A percentile compares a stretch with the other conserved stretches of the same genome.
phyloP scores from a whole-genome alignment of 1,284 basidiomycete genomes.

The Microbotryomycetes sp. region DNA sequence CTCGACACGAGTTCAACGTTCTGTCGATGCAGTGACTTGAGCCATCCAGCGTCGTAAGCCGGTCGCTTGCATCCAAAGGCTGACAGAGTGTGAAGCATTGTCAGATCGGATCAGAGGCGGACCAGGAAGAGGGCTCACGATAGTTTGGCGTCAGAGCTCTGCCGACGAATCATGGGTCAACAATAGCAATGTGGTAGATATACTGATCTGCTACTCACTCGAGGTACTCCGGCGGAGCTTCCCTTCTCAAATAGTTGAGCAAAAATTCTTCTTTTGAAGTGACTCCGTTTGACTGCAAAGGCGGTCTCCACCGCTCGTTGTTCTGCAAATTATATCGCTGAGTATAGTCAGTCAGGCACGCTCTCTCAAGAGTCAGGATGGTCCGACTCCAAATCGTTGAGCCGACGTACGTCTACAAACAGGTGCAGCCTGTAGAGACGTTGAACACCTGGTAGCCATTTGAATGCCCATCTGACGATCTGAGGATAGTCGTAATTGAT shows the following conservation, averaged over 20 bases:
- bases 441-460: conserved; percentile 49
- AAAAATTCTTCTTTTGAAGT: too few relatives aligned
- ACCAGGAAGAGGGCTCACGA: conserved; percentile 42
- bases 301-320: too few relatives aligned
- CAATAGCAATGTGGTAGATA: too few relatives aligned
- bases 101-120: not conserved
- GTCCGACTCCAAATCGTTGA: conserved; percentile 13
- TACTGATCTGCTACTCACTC: too few relatives aligned
- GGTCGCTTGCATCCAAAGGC: conserved; percentile 52
- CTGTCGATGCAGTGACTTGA: conserved; percentile 49
- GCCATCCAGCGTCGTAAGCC: conserved; percentile 53
- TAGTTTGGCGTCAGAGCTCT: conserved; percentile 51
- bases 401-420: conserved; percentile 18
- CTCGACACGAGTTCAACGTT: conserved; percentile 53
- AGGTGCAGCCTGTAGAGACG: conserved; percentile 49
- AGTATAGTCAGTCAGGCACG: too few relatives aligned
- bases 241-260: conserved; percentile 47
- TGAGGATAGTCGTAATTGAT: conserved; percentile 47
- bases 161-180: too few relatives aligned
- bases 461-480: conserved; percentile 50
- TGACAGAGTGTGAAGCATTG: not conserved
- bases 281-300: too few relatives aligned
- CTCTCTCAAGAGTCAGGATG: too few relatives aligned
- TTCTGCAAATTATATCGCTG: too few relatives aligned
- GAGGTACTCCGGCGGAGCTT: conserved; percentile 49